Conservation (phyloP, 345 rosid species). For the Brassica cretica region DNA sequence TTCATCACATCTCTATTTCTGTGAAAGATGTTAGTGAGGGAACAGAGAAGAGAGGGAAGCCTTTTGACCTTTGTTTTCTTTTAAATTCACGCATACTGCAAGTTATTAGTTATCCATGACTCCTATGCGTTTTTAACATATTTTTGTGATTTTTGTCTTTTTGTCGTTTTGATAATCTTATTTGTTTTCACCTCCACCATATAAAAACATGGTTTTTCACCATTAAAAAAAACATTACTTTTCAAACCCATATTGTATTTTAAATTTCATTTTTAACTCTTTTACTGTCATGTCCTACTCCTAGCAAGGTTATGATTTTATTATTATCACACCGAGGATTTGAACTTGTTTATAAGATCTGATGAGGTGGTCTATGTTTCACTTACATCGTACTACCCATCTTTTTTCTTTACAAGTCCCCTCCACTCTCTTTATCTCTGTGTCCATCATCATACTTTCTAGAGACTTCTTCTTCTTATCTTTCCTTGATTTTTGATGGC, state of each 20-base stretch:
- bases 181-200: no score
- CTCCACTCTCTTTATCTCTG: not conserved
- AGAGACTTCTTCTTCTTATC: constrained; percentile 30
- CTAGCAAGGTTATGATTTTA: not conserved
- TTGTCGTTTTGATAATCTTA: no score
- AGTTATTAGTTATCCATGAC: not conserved
- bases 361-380: not conserved
- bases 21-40: no score
- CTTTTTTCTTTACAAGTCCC: not conserved
- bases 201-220: no score
- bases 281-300: not conserved
- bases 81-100: no score
- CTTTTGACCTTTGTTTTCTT: no score
- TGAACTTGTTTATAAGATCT: constrained; percentile 12
- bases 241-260: no score
- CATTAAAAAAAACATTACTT: no score
- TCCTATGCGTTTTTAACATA: not conserved
- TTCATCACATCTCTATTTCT: no score
- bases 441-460: constrained; percentile 9
- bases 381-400: constrained; percentile 21
- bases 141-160: not conserved
- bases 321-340: not conserved
- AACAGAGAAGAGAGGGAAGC: no score
- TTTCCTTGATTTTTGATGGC: constrained; percentile 52
- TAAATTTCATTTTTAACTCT: not conserved